Evolutionary conservation across 1,284 basidiomycete species (phyloP), one percentile per base, ranked within the genome.

Genomic region (Sporisorium graminicola): DNA sequence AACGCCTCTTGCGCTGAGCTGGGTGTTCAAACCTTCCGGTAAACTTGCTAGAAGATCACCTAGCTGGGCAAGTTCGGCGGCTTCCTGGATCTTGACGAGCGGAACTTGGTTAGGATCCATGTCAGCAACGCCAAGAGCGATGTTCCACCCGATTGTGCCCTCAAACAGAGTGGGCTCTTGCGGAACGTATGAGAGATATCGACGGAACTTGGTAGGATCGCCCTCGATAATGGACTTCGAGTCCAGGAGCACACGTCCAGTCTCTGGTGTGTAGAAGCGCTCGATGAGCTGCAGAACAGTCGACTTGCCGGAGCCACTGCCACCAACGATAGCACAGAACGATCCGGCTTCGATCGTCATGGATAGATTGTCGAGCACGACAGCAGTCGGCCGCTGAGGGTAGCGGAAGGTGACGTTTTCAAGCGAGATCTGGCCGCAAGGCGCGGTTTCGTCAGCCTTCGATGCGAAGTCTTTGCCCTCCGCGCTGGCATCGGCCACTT

Each of bases 361-460:
- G 4, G 43, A 90, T 18, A 77, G 33, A 22, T 61, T 54, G 18
- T 53, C 42, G 5, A 79, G 58, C 9, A 74, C 67, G 24, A 47
- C 54, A 12, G 51, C 61, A 16, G 90, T 90, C 42, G 93, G 92
- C 64, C 95, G 90, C 5, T 94, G 94, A 2, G 95, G 95, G 87
- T 98, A 98, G 26, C 94, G 90, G 90, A 97, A 97, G 86, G 95
- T 93, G 24, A 96, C 89, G 70, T 91, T 89, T 80, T 94, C 90
- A 70, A 96, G 61, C 31, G 46, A 88, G 81, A 89, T 49, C 12
- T 20, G 9, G 8, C 56, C 66, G 14, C 22, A 27, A 5, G 33
- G 20, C 10, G 42, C 20, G 22, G 49, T 29, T 22, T 14, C 43
- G 20, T 46, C 43, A 22, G 43, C 43, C 31, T 31, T 31, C 20